Conservation (phyloP, 192 early-diverging fungal species). For the Umbelopsis ramanniana region DNA sequence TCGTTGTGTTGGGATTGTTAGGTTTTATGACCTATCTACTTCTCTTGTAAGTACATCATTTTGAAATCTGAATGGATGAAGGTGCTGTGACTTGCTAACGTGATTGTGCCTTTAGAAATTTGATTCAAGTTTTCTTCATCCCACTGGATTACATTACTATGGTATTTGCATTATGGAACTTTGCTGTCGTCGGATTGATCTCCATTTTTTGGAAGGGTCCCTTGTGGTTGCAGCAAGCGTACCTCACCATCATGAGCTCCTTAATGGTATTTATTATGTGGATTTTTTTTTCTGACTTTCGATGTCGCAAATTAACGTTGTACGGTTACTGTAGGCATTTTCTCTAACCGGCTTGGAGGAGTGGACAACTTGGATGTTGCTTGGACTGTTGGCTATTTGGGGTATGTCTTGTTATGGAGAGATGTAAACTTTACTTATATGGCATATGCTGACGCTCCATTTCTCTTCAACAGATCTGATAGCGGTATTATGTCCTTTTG, state of each 20-base stretch:
- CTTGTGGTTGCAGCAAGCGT: constrained; percentile 72
- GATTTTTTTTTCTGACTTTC: too few relatives aligned
- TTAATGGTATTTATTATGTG: constrained; percentile 63
- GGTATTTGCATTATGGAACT: constrained; percentile 80
- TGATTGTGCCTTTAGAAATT: constrained; percentile 34
- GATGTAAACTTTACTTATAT: not conserved
- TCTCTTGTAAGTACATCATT: constrained; percentile 27
- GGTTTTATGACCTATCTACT: constrained; percentile 80
- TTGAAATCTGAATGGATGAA: not conserved
- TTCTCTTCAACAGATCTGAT: constrained; percentile 66
- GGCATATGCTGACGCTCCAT: not conserved
- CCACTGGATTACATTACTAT: constrained; percentile 78
- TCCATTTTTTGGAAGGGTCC: constrained; percentile 88
- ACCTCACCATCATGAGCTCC: constrained; percentile 78
- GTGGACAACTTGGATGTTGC: constrained; percentile 85
- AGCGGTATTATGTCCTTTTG: constrained; percentile 90
- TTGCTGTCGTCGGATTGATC: constrained; percentile 69
- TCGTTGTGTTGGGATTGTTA: constrained; percentile 72
- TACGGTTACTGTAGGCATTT: constrained; percentile 58
- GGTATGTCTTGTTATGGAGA: constrained; percentile 48
- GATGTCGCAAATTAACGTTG: too few relatives aligned
- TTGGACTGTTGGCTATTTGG: constrained; percentile 81
- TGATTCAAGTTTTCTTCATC: constrained; percentile 57
- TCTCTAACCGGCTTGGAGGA: constrained; percentile 67
- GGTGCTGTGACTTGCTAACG: not conserved